Percentiles rank a stretch among this genome's conserved stretches.
Conservation (phyloP, 2,329 filamentous ascomycete species). For the Ceratocystis papillata region DNA sequence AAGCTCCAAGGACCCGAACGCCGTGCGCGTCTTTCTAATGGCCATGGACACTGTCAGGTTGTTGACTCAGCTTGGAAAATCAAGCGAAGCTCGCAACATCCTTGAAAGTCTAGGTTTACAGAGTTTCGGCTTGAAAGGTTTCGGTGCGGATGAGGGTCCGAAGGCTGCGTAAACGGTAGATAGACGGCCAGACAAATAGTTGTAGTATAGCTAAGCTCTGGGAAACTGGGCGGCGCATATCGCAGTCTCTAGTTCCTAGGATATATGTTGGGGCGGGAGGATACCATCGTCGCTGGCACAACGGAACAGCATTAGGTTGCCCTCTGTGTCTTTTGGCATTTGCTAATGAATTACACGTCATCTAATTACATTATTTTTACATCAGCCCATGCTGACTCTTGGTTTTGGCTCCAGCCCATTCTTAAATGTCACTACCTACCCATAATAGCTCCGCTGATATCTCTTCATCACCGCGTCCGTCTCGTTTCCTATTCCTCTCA, state of each 20-base stretch:
- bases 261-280: background rate
- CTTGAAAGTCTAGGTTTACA: slow-evolving; percentile 26
- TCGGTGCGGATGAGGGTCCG: too few species aligned
- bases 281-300: slow-evolving; percentile 1
- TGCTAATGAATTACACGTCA: background rate
- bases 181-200: too few species aligned
- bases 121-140: background rate
- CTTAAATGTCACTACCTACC: background rate
- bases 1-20: slow-evolving; percentile 7
- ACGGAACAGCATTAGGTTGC: slow-evolving; percentile 12
- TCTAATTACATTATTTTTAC: background rate
- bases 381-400: background rate
- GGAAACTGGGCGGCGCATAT: background rate
- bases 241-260: background rate
- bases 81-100: slow-evolving; percentile 31
- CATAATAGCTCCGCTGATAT: slow-evolving; percentile 4
- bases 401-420: background rate
- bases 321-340: background rate
- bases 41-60: slow-evolving; percentile 32
- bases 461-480: background rate
- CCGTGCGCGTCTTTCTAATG: slow-evolving; percentile 25
- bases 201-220: background rate
- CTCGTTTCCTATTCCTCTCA: background rate
- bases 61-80: slow-evolving; percentile 30
- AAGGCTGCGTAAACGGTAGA: too few species aligned